These are phyloP conservation scores for Sugiyamaella floridensis DNA, from an alignment of 805 yeast genomes.

Conservation along the genomic window DNA sequence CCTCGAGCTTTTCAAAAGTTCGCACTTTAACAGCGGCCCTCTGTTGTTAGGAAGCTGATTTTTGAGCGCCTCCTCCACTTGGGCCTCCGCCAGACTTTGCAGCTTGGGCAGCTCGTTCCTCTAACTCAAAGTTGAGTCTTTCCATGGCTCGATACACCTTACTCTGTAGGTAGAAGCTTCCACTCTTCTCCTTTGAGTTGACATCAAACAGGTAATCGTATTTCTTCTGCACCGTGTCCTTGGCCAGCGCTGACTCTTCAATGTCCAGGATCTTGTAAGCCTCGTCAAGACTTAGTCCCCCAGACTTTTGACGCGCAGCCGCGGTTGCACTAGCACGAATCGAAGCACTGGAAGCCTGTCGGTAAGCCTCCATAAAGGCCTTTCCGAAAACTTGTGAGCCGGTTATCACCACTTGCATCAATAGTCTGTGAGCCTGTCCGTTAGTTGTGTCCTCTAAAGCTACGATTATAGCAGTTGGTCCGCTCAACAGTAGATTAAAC, in stretches of 20 bases:
- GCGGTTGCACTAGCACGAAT: conserved; percentile 53
- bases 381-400: conserved; percentile 95
- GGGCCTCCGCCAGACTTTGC: background rate
- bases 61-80: background rate
- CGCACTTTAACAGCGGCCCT: background rate
- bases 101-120: conserved; percentile 21
- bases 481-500: background rate
- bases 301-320: conserved; percentile 38
- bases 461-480: background rate
- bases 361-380: conserved; percentile 95
- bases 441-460: background rate
- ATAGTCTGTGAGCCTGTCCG: conserved; percentile 74
- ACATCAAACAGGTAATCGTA: conserved; percentile 80
- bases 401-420: conserved; percentile 83
- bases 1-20: background rate
- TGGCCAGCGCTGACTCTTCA: conserved; percentile 46
- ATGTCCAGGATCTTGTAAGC: conserved; percentile 86
- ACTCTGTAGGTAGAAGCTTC: conserved; percentile 86
- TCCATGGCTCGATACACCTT: conserved; percentile 94
- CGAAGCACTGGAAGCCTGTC: conserved; percentile 91
- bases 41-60: background rate
- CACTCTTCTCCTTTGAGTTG: conserved; percentile 92
- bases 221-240: conserved; percentile 53
- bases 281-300: conserved; percentile 82
- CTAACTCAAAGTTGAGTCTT: conserved; percentile 71